Evolutionary conservation across 1,139 yeast species (phyloP).

Genomic region (Yamadazyma triangularis): DNA sequence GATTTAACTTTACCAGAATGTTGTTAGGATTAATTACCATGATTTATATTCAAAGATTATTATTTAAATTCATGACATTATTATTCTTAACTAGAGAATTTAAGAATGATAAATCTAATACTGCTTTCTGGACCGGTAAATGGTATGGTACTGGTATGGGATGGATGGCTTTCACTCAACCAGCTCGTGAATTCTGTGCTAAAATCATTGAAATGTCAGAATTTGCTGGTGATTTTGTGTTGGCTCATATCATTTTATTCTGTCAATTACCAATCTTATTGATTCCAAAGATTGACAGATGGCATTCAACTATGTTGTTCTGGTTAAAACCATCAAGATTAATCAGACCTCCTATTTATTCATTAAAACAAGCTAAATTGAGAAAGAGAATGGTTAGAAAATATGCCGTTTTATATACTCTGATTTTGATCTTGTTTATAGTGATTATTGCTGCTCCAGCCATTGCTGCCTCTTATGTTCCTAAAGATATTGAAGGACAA

Average conservation of each 20-base stretch:
- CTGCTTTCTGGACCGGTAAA: slow-evolving; percentile 99
- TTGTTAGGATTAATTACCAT: slow-evolving; percentile 81
- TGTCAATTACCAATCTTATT: slow-evolving; percentile 82
- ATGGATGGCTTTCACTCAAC: slow-evolving; percentile 94
- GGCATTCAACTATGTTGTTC: slow-evolving; percentile 98
- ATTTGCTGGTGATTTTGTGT: slow-evolving; percentile 93
- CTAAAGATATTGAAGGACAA: slow-evolving; percentile 27
- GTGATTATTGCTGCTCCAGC: slow-evolving; percentile 91
- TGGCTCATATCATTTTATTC: slow-evolving; percentile 87
- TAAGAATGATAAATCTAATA: slow-evolving; percentile 93
- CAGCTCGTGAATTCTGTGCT: slow-evolving; percentile 92
- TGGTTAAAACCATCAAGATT: slow-evolving; percentile 98
- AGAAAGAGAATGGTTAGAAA: slow-evolving; percentile 98
- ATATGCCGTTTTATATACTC: slow-evolving; percentile 80
- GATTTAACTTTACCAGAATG: slow-evolving; percentile 85
- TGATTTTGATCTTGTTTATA: slow-evolving; percentile 64
- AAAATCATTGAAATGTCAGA: slow-evolving; percentile 92
- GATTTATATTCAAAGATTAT: slow-evolving; percentile 81
- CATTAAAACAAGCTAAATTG: slow-evolving; percentile 93
- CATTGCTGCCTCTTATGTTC: slow-evolving; percentile 48
- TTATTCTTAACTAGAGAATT: slow-evolving; percentile 89
- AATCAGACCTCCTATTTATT: slow-evolving; percentile 97
- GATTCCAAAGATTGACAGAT: slow-evolving; percentile 88
- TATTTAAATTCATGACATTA: slow-evolving; percentile 82
- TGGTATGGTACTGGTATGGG: slow-evolving; percentile 97